These are phyloP conservation scores for Papiliotrema flavescens DNA, from an alignment of 1,284 basidiomycete genomes.

Conservation along the genomic window DNA sequence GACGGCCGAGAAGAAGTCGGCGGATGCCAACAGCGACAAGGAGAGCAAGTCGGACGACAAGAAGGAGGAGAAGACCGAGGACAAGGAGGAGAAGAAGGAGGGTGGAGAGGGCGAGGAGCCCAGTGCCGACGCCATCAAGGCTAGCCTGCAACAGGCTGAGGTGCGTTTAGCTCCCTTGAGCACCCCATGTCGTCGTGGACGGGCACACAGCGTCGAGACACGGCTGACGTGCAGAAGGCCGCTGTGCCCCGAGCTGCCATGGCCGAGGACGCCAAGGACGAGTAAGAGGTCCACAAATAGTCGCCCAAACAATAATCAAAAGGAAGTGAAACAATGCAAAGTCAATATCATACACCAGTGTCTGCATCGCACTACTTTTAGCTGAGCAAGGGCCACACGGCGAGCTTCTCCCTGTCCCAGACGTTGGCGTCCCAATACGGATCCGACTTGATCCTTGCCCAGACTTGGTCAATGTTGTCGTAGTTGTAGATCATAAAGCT, in stretches of 20 bases:
- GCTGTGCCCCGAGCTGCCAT: constrained; percentile 13
- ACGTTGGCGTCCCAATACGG: constrained; percentile 21
- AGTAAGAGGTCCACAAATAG: background rate
- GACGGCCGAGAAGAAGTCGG: background rate
- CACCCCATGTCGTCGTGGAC: background rate
- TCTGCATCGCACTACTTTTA: background rate
- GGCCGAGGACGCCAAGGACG: constrained; percentile 6
- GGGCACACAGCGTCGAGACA: too few relatives aligned
- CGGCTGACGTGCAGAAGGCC: constrained; percentile 6
- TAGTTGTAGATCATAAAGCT: constrained; percentile 16
- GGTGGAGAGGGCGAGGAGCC: constrained; percentile 9
- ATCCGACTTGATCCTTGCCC: constrained; percentile 23
- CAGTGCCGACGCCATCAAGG: constrained; percentile 15
- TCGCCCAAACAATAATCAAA: background rate
- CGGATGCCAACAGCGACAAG: background rate
- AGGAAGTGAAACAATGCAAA: background rate
- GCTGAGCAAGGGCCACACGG: constrained; percentile 13
- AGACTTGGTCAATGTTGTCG: constrained; percentile 17
- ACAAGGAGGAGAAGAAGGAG: constrained; percentile 6
- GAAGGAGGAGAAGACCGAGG: background rate
- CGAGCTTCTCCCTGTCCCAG: constrained; percentile 24
- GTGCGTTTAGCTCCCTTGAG: constrained; percentile 10
- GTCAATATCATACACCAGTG: background rate
- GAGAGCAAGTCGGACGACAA: background rate
- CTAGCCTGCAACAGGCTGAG: constrained; percentile 21